Percentiles rank a stretch among this genome's conserved stretches.
Evolutionary conservation across 306 rosid genomes (phyloP).

Genomic region (Clitoria ternatea): DNA sequence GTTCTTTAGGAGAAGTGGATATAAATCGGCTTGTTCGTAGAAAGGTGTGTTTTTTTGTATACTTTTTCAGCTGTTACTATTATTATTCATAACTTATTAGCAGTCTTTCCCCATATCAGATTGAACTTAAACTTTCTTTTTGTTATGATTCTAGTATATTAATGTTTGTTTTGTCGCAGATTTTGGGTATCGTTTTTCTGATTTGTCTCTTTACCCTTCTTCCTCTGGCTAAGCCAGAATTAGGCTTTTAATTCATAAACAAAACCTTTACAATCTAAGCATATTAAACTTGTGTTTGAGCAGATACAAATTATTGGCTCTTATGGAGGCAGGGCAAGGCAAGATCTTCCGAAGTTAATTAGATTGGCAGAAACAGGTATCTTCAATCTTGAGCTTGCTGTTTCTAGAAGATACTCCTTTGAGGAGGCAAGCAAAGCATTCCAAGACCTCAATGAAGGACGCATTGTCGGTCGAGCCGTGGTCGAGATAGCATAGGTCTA

Average conservation of each 20-base stretch:
- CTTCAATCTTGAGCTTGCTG: constrained; percentile 68
- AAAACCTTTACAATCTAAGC: not conserved
- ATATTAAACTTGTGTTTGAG: constrained; percentile 16
- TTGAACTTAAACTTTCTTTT: not conserved
- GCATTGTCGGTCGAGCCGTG: constrained; percentile 75
- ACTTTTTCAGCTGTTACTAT: not conserved
- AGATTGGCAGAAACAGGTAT: constrained; percentile 84
- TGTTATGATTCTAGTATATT: not conserved
- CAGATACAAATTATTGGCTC: constrained; percentile 91
- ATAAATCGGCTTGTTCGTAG: constrained; percentile 91
- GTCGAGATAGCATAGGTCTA: constrained; percentile 53
- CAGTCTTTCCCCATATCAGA: not conserved
- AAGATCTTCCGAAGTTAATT: constrained; percentile 91
- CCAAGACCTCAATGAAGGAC: constrained; percentile 77
- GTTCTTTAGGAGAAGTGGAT: constrained; percentile 81
- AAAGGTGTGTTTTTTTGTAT: constrained; percentile 48
- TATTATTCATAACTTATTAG: not conserved
- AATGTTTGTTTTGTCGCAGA: not conserved
- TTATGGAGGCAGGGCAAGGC: constrained; percentile 95
- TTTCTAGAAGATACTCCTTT: constrained; percentile 72
- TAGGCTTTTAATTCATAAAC: not conserved
- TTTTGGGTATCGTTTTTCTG: not conserved
- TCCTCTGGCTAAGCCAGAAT: not conserved
- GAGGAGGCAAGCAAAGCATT: constrained; percentile 76
- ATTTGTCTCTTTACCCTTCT: not conserved